phyloP scores from a whole-genome alignment of 345 rosid genomes.

The Salix arbutifolia region DNA sequence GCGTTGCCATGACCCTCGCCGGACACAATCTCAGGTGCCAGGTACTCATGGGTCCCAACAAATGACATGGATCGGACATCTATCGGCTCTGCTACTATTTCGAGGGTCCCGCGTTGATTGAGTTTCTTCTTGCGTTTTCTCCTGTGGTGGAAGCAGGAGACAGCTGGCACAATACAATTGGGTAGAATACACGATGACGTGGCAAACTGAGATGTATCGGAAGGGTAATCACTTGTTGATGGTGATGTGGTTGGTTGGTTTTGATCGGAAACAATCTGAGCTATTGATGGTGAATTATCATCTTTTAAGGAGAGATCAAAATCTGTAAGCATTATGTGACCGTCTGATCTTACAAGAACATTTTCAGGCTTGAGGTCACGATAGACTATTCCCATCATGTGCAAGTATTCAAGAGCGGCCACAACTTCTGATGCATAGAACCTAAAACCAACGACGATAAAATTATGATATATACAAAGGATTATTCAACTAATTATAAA shows the following conservation, averaged over 20 bases:
- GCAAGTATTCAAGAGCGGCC: conserved; percentile 54
- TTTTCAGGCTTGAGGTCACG: conserved; percentile 69
- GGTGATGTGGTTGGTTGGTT: not conserved
- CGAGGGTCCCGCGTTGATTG: conserved; percentile 23
- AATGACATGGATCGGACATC: conserved; percentile 61
- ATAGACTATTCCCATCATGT: conserved; percentile 62
- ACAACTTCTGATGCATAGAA: conserved; percentile 57
- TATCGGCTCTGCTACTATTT: conserved; percentile 58
- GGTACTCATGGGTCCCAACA: conserved; percentile 63
- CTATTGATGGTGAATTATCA: conserved; percentile 33
- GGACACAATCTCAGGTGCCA: conserved; percentile 60
- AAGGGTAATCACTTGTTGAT: not conserved
- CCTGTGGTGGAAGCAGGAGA: conserved; percentile 43
- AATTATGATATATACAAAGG: not conserved
- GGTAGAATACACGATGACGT: conserved; percentile 55
- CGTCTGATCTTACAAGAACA: conserved; percentile 55
- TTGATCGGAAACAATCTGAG: conserved; percentile 38
- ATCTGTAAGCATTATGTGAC: conserved; percentile 68
- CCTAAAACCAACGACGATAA: conserved; percentile 9
- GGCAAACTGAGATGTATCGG: conserved; percentile 15
- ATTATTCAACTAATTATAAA: not conserved
- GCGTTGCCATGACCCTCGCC: conserved; percentile 68
- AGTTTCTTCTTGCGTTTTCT: conserved; percentile 31
- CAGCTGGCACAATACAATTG: conserved; percentile 50
- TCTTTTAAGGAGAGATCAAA: conserved; percentile 61